phyloP scores from a whole-genome alignment of 106 monocot species.

The Agapanthus africanus region DNA sequence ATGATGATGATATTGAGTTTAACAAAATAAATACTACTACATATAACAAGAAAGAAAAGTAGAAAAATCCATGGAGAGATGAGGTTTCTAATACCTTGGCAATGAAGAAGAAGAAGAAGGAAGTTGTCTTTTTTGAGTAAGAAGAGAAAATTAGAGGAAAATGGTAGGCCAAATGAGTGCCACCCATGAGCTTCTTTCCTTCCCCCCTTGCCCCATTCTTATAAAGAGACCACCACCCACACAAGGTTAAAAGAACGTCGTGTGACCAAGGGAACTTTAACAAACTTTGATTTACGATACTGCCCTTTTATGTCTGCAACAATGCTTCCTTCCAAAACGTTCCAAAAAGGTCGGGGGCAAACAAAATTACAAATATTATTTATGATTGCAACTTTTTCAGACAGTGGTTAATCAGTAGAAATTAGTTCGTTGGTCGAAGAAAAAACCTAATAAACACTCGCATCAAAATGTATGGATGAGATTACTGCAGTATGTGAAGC shows the following conservation, averaged over 20 bases:
- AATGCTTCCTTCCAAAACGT: too few relatives aligned
- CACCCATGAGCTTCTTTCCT: neutral
- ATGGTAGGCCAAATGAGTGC: conserved; percentile 14
- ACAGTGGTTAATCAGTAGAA: too few relatives aligned
- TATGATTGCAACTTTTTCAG: too few relatives aligned
- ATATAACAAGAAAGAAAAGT: neutral
- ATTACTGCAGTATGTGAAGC: too few relatives aligned
- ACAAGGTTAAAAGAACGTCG: conserved; percentile 7
- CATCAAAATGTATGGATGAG: too few relatives aligned
- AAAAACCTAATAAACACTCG: too few relatives aligned
- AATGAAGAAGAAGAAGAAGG: neutral
- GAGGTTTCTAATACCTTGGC: neutral
- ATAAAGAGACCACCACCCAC: conserved; percentile 6
- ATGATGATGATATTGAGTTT: neutral
- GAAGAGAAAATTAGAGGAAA: neutral
- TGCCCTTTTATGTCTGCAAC: too few relatives aligned
- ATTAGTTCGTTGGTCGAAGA: too few relatives aligned
- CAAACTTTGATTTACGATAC: too few relatives aligned
- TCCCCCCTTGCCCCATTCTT: neutral
- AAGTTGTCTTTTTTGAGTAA: neutral
- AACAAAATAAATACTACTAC: neutral
- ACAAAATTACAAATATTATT: too few relatives aligned
- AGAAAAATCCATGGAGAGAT: neutral
- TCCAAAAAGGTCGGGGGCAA: too few relatives aligned
- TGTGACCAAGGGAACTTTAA: conserved; percentile 14